A percentile compares a stretch with the other conserved stretches of the same genome.
These are phyloP conservation scores for Ocimum tenuiflorum DNA, from an alignment of 257 asterid species.

Conservation along the genomic window DNA sequence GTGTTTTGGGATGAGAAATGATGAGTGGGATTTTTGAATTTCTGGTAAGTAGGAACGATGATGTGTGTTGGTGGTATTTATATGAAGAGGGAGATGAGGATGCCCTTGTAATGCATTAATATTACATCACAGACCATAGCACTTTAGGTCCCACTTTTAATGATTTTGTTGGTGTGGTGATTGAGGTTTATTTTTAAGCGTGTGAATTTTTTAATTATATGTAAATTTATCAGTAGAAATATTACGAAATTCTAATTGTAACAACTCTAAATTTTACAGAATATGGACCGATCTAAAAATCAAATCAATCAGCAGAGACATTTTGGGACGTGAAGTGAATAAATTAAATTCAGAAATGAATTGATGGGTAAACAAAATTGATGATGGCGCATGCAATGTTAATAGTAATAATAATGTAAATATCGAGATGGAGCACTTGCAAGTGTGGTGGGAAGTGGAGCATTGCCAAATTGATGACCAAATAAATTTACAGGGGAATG, in stretches of 20 bases:
- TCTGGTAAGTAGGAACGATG: background rate
- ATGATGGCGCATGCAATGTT: background rate
- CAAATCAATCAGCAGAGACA: too few relatives aligned
- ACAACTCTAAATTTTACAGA: too few relatives aligned
- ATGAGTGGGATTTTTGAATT: background rate
- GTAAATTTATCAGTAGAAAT: too few relatives aligned
- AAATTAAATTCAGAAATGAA: too few relatives aligned
- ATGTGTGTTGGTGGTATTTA: conserved; percentile 28
- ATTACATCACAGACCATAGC: conserved; percentile 27
- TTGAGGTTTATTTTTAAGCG: background rate
- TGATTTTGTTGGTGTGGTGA: conserved; percentile 17
- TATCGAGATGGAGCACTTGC: conserved; percentile 2
- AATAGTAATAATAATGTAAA: conserved; percentile 11
- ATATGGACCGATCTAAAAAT: too few relatives aligned
- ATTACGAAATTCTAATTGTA: too few relatives aligned
- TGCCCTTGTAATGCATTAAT: conserved; percentile 29
- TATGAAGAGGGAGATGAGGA: conserved; percentile 19
- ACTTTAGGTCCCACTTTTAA: conserved; percentile 39
- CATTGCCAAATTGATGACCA: conserved; percentile 21
- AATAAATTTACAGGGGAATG: conserved; percentile 9
- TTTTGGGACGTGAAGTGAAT: too few relatives aligned
- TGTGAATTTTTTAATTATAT: background rate
- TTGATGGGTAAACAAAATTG: too few relatives aligned
- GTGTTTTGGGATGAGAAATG: background rate
- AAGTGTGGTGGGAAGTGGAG: conserved; percentile 26